Base-by-base conservation (phyloP, 1,284 basidiomycete genomes). In the Taiwanofungus camphoratus region DNA sequence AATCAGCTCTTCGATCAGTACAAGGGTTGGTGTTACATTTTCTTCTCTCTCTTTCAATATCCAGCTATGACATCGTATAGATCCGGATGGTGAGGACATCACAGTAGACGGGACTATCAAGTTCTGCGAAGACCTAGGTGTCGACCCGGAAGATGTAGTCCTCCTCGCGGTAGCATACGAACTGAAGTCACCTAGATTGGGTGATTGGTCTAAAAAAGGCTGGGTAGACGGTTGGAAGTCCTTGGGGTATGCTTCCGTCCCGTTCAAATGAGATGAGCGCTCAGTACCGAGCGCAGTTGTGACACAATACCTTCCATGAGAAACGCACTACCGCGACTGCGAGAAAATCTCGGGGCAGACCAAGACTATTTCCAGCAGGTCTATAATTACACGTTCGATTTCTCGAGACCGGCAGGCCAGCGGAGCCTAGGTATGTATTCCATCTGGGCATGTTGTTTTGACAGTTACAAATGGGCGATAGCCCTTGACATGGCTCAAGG, bases 331-430 rank as follows among this genome's bases (percentile, higher is more conserved):
- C 60, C 70, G 1, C 68, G 65, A 23, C 66, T 95, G 44, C 73
- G 82, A 31, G 64, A 71, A 38, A 78, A 79, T 56, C 77, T 95
- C 31, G 74, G 72, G 19, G 68, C 73, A 5, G 83, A 94, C 56
- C 69, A 80, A 0, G 69, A 63, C 0, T 92, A 92, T 65, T 98
- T 95, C 68, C 78, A 77, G 50, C 79, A 82, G 51, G 90, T 97
- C 8, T 99, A 98, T 68, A 78, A 77, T 52, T 87, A 85, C 64
- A 88, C 91, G 0, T 99, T 97, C 58, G 79, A 85, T 48, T 91
- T 97, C 64, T 87, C 83, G 20, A 80, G 86, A 46, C 62, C 70
- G 15, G 81, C 87, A 43, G 92, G 92, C 0, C 84, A 79, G 57
- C 71, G 86, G 38, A 85, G 80, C 62, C 69, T 89, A 36, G 74